phyloP scores from a whole-genome alignment of 2,329 filamentous ascomycete species.

The Botrytis porri region DNA sequence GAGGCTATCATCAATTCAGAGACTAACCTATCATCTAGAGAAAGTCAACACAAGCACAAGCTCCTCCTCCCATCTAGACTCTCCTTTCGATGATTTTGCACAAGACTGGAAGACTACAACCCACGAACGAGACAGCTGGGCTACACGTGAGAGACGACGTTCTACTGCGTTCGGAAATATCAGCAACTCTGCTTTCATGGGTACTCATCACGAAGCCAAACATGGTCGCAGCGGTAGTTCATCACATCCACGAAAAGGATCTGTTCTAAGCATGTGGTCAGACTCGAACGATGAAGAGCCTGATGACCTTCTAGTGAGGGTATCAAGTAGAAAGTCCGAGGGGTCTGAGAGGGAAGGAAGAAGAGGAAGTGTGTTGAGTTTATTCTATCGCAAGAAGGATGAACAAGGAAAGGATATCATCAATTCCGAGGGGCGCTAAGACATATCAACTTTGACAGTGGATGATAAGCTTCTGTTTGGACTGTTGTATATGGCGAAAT shows the following conservation, averaged over 20 bases:
- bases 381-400: constrained; percentile 9
- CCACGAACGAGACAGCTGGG: constrained; percentile 11
- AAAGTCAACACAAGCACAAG: background rate
- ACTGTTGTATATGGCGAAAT: background rate
- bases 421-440: constrained; percentile 6
- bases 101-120: constrained; percentile 17
- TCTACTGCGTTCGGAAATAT: constrained; percentile 14
- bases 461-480: background rate
- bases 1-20: background rate
- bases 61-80: background rate
- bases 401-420: constrained; percentile 16
- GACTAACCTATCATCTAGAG: background rate
- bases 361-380: constrained; percentile 11
- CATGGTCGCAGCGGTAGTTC: constrained; percentile 3
- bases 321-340: constrained; percentile 10
- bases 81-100: constrained; percentile 19
- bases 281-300: constrained; percentile 12
- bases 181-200: constrained; percentile 16
- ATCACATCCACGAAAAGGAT: background rate
- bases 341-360: background rate
- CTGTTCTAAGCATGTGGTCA: constrained; percentile 15
- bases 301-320: background rate
- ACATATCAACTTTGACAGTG: background rate
- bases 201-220: constrained; percentile 7
- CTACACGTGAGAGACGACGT: constrained; percentile 3